These are phyloP conservation scores for Cladosporium sp. DNA, from an alignment of 2,329 filamentous ascomycete genomes.

Conservation along the genomic window DNA sequence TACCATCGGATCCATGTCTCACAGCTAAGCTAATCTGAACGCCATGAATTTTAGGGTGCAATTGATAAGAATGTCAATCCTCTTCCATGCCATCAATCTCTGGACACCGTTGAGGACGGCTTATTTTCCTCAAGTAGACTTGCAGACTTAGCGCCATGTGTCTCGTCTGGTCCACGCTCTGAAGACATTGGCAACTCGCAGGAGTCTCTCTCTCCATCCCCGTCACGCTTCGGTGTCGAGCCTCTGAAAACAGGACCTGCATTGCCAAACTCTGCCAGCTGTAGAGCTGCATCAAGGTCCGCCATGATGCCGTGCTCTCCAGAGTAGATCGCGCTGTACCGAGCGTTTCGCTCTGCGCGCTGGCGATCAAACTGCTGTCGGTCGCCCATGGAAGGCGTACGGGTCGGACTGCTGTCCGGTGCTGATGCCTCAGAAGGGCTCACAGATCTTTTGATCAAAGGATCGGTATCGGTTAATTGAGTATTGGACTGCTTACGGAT, in stretches of 20 bases:
- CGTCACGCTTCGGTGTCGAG: not conserved
- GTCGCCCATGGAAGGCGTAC: constrained; percentile 22
- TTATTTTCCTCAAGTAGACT: too few species aligned
- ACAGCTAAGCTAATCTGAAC: not conserved
- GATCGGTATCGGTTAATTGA: not conserved
- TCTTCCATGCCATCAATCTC: not conserved
- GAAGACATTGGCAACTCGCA: too few species aligned
- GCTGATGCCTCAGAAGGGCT: not conserved
- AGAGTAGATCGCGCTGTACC: constrained; percentile 23
- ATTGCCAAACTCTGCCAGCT: constrained; percentile 4
- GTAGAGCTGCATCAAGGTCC: not conserved
- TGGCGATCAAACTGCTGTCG: constrained; percentile 21
- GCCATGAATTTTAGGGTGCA: not conserved
- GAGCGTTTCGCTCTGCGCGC: constrained; percentile 25
- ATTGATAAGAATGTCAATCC: not conserved
- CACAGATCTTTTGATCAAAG: not conserved
- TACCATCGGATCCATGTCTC: not conserved
- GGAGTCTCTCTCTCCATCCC: not conserved
- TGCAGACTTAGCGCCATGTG: too few species aligned
- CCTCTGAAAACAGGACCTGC: constrained; percentile 2
- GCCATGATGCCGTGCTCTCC: not conserved
- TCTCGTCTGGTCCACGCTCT: too few species aligned
- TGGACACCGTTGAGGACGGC: not conserved
- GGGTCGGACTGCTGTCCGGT: constrained; percentile 7
- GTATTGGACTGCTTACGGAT: constrained; percentile 1